phyloP scores from a whole-genome alignment of 192 early-diverging fungal species.

The Podila verticillata region DNA sequence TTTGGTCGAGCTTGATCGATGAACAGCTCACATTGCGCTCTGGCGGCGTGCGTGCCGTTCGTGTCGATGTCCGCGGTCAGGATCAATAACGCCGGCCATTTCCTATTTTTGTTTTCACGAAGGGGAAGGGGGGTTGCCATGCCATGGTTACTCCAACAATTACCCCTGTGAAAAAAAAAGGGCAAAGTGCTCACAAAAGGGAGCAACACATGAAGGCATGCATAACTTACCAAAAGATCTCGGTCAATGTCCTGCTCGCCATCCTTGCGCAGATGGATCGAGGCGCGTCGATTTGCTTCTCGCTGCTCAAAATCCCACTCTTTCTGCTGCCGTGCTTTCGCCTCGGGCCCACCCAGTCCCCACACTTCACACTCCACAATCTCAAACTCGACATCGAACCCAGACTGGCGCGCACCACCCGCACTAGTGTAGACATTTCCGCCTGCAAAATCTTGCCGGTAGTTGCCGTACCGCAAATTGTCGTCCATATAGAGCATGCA shows the following conservation, averaged over 20 bases:
- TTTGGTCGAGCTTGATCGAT: too few species aligned
- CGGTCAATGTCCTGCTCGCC: constrained; percentile 55
- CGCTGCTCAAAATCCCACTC: constrained; percentile 63
- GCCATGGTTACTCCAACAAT: background rate
- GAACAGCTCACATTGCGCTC: constrained; percentile 1
- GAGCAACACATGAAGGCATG: background rate
- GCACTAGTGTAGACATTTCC: constrained; percentile 34
- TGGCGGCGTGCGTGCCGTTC: constrained; percentile 16
- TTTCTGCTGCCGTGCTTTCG: constrained; percentile 49
- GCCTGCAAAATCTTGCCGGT: constrained; percentile 51
- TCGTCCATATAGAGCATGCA: constrained; percentile 59
- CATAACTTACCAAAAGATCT: constrained; percentile 33
- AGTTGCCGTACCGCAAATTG: constrained; percentile 56
- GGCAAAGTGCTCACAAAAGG: too few species aligned
- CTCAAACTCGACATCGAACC: constrained; percentile 54
- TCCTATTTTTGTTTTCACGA: constrained; percentile 7
- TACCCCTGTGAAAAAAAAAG: background rate
- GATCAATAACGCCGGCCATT: constrained; percentile 39
- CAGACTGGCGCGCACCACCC: constrained; percentile 11
- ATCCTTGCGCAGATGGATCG: constrained; percentile 51
- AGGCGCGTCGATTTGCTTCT: constrained; percentile 55
- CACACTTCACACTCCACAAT: constrained; percentile 61
- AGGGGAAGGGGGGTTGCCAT: background rate
- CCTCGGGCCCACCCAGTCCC: constrained; percentile 58
- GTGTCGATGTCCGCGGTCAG: constrained; percentile 36